Evolutionary conservation across 2,329 filamentous ascomycete genomes (phyloP).

Genomic region (Penicillium sp.): DNA sequence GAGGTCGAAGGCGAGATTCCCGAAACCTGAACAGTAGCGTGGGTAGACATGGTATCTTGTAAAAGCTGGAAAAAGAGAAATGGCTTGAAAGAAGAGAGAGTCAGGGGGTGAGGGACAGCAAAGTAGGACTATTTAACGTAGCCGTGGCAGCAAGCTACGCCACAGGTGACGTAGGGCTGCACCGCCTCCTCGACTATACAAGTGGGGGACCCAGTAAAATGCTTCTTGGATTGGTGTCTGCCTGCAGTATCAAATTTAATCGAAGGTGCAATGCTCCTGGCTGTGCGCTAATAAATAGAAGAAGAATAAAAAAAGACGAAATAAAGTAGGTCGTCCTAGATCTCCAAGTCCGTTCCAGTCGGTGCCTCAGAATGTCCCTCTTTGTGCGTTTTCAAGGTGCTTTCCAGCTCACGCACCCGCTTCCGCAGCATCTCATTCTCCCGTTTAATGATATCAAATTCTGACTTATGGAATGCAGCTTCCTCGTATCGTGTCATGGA

Average conservation of each 20-base stretch:
- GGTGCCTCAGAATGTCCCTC: conserved; percentile 5
- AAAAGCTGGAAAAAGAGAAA: background rate
- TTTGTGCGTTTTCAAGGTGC: conserved; percentile 38
- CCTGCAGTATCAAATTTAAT: conserved; percentile 6
- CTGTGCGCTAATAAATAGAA: conserved; percentile 2
- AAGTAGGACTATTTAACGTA: background rate
- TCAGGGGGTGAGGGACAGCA: background rate
- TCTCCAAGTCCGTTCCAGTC: conserved; percentile 1
- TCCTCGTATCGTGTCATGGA: conserved; percentile 48
- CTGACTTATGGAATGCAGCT: conserved; percentile 44
- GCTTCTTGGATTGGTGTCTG: conserved; percentile 8
- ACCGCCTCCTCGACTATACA: background rate
- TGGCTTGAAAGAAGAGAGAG: conserved; percentile 2
- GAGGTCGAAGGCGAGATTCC: conserved; percentile 82
- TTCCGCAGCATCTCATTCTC: conserved; percentile 53
- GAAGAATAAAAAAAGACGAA: conserved; percentile 22
- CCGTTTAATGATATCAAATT: conserved; percentile 49
- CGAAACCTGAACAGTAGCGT: conserved; percentile 79
- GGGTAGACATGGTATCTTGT: conserved; percentile 53
- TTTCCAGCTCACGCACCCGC: conserved; percentile 51
- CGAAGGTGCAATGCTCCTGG: background rate
- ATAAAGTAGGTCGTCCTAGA: background rate
- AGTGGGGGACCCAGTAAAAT: background rate
- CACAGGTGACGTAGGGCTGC: conserved; percentile 6
- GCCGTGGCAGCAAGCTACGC: background rate